Percentiles rank a stretch among this genome's conserved stretches.
Conservation (phyloP, 768 basidiomycete species). For the Mycena sanguinolenta region DNA sequence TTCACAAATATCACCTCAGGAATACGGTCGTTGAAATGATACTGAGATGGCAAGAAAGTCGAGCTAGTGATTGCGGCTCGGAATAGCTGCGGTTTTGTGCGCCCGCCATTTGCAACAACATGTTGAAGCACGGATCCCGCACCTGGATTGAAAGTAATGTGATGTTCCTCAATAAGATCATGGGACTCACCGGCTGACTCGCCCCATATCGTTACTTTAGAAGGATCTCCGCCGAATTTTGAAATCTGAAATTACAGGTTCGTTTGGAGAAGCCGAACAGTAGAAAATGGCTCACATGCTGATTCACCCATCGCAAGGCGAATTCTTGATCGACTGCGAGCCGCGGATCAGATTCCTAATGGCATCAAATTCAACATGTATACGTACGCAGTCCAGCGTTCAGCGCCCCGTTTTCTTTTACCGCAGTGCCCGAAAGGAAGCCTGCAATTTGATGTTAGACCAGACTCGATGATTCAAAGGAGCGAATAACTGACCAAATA, state of each 20-base stretch:
- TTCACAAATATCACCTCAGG: slow-evolving; percentile 40
- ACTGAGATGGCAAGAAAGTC: slow-evolving; percentile 49
- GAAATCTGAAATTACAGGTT: slow-evolving; percentile 30
- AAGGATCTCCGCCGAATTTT: slow-evolving; percentile 41
- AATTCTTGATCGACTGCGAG: slow-evolving; percentile 48
- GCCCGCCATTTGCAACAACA: slow-evolving; percentile 47
- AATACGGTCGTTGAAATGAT: slow-evolving; percentile 48
- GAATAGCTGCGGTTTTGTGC: slow-evolving; percentile 49
- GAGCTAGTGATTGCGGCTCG: slow-evolving; percentile 50
- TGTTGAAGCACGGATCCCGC: slow-evolving; percentile 53
- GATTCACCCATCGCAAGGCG: slow-evolving; percentile 49
- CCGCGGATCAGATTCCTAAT: not conserved
- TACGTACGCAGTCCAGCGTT: slow-evolving; percentile 50
- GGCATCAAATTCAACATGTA: slow-evolving; percentile 21
- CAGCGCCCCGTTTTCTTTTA: slow-evolving; percentile 45
- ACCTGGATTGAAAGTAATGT: slow-evolving; percentile 32
- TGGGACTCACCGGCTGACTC: slow-evolving; percentile 36
- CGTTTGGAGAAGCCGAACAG: not conserved
- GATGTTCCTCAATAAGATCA: not conserved
- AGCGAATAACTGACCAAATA: slow-evolving; percentile 43
- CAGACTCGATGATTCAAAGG: too few relatives aligned
- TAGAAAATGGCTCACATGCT: slow-evolving; percentile 37
- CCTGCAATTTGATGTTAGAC: slow-evolving; percentile 27
- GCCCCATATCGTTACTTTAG: slow-evolving; percentile 44
- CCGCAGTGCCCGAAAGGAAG: slow-evolving; percentile 46